Evolutionary conservation across 73 alveolate genomes (phyloP).

Genomic region (Paramecium primaurelia): DNA sequence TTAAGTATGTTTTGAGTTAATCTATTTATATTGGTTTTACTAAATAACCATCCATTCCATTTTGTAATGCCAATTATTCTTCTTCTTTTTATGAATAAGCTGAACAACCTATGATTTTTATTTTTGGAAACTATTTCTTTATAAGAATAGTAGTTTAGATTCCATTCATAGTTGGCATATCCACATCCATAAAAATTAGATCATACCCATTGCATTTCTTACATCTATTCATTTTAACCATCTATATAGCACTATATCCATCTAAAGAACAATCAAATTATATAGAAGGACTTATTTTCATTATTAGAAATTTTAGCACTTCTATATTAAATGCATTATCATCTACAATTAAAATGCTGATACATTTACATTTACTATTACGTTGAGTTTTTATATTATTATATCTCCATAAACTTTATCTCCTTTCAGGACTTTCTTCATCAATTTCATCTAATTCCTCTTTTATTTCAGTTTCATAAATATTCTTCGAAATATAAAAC

Average conservation of each 20-base stretch:
- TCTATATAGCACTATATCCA: not conserved
- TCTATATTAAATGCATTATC: conserved; percentile 47
- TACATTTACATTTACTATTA: not conserved
- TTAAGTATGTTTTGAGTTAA: not conserved
- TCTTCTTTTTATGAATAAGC: not conserved
- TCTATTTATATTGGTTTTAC: conserved; percentile 11
- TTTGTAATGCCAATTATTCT: not conserved
- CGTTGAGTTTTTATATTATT: not conserved
- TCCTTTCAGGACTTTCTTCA: conserved; percentile 17
- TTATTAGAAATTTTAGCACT: not conserved
- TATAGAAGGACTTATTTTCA: not conserved
- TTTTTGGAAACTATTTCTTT: not conserved
- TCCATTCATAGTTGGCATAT: conserved; percentile 36
- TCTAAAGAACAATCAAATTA: not conserved
- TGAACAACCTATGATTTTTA: not conserved
- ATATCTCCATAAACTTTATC: conserved; percentile 4
- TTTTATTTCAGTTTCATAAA: not conserved
- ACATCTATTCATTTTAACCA: conserved; percentile 20
- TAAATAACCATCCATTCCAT: conserved; percentile 43
- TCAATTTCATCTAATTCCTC: conserved; percentile 11
- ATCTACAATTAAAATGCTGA: not conserved
- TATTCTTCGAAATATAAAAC: conserved; percentile 5
- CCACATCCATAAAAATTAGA: conserved; percentile 14
- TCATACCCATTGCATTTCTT: conserved; percentile 1
- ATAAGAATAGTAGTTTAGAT: not conserved